These are phyloP conservation scores for Hysterangium stoloniferum DNA, from an alignment of 768 basidiomycete genomes.

Conservation along the genomic window DNA sequence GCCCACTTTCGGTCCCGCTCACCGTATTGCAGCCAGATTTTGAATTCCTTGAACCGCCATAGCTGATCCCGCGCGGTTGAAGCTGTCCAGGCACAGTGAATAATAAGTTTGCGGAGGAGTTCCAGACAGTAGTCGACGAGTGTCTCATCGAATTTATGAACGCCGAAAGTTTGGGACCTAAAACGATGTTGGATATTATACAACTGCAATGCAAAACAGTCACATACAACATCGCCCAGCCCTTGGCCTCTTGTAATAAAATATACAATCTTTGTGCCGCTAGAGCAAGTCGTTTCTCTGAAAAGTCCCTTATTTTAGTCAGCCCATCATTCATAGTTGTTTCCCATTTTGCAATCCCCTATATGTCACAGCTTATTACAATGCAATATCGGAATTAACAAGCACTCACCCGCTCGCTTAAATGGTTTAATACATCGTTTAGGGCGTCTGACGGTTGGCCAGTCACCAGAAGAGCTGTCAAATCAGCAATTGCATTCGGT, in stretches of 20 bases:
- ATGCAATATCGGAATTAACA: slow-evolving; percentile 2
- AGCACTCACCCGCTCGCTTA: slow-evolving; percentile 66
- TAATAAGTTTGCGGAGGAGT: slow-evolving; percentile 47
- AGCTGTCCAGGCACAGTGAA: slow-evolving; percentile 63
- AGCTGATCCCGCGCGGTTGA: slow-evolving; percentile 59
- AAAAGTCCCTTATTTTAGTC: slow-evolving; percentile 62
- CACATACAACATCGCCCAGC: slow-evolving; percentile 68
- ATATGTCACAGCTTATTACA: slow-evolving; percentile 17
- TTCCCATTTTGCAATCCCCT: slow-evolving; percentile 85
- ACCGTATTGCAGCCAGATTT: slow-evolving; percentile 73
- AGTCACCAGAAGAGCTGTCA: slow-evolving; percentile 62
- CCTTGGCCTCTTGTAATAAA: slow-evolving; percentile 68
- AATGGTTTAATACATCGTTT: slow-evolving; percentile 66
- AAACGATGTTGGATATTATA: slow-evolving; percentile 13
- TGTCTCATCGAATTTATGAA: slow-evolving; percentile 46
- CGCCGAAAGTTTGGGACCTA: slow-evolving; percentile 47
- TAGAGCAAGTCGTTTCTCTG: slow-evolving; percentile 61
- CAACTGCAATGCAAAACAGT: slow-evolving; percentile 3
- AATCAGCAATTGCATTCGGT: slow-evolving; percentile 58
- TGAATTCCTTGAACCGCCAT: slow-evolving; percentile 68
- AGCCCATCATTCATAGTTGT: slow-evolving; percentile 62
- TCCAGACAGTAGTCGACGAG: slow-evolving; percentile 48
- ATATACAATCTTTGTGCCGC: slow-evolving; percentile 73
- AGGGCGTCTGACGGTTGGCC: slow-evolving; percentile 67
- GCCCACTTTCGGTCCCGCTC: slow-evolving; percentile 17